Base-by-base conservation (phyloP, 805 yeast genomes). In the Sugiyamaella chiloensis region DNA sequence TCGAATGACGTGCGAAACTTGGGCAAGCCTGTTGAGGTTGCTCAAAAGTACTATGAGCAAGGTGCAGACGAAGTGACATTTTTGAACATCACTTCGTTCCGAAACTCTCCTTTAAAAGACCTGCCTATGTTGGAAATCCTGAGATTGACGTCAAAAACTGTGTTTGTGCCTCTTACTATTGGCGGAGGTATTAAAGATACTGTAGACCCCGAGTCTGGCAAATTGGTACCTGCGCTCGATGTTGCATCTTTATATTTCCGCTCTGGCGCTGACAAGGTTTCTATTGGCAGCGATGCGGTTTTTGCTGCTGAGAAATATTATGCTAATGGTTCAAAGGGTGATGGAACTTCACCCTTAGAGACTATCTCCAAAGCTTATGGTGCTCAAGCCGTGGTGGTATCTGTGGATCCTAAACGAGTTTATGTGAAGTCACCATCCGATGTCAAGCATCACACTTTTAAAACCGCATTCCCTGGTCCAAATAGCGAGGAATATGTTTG, bases 61-160 rank as follows among this genome's bases (percentile, higher is more conserved):
- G 99, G 99, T 24, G 98, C 99, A 0, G 99, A 93, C 64, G 99
- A 93, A 66, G 81, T 93, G 27, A 91, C 98, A 0, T 93, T 93
- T 59, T 74, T 93, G 56, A 93, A 93, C 63, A 93, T 93, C 58
- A 95, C 99, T 0, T 89, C 97, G 3, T 93, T 93, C 70, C 78
- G 98, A 65, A 87, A 90, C 67, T 88, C 95, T 26, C 99, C 99
- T 2, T 66, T 91, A 40, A 80, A 75, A 52, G 99, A 93, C 63
- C 81, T 91, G 43, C 99, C 99, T 23, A 93, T 93, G 99, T 72
- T 93, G 47, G 90, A 89, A 58, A 96, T 93, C 2, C 72, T 93
- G 55, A 80, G 77, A 52, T 70, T 72, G 51, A 86, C 97, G 0
- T 95, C 96, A 9, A 83, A 85, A 65, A 83, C 95, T 1, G 86